Base-by-base conservation (phyloP, 805 yeast species). In the Lachancea waltii region DNA sequence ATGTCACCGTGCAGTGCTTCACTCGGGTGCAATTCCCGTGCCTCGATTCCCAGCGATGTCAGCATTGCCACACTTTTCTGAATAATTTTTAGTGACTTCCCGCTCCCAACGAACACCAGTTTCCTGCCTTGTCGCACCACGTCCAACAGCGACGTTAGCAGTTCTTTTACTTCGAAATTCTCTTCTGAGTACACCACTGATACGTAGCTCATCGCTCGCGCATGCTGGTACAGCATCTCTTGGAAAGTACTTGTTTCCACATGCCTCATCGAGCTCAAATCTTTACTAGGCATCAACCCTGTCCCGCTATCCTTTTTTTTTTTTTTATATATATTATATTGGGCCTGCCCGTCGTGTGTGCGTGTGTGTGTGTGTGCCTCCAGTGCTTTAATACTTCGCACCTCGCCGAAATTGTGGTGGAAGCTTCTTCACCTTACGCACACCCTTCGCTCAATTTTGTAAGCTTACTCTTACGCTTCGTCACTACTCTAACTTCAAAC, bases 1-100 rank as follows among this genome's bases (percentile, higher is more conserved):
- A 86, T 68, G 57, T 86, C 96, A 5, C 96, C 96, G 56, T 86
- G 96, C 14, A 87, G 64, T 0, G 95, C 95, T 44, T 86, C 96
- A 3, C 84, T 65, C 0, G 96, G 95, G 54, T 86, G 95, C 38
- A 86, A 62, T 1, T 72, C 49, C 0, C 77, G 73, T 0, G 95
- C 69, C 36, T 75, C 78, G 36, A 86, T 70, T 21, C 87, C 79
- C 41, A 87, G 66, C 0, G 95, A 85, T 53, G 81, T 84, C 59
- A 86, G 64, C 4, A 95, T 86, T 7, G 95, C 95, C 37, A 76
- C 85, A 10, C 81, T 64, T 60, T 86, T 86, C 40, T 72, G 67
- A 10, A 86, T 94, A 23, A 86, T 82, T 59, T 85, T 85, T 60
- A 66, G 75, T 1, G 90, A 80, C 58, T 86, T 86, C 2, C 96